phyloP scores from a whole-genome alignment of 306 rosid genomes.

The Citrullus amarus region DNA sequence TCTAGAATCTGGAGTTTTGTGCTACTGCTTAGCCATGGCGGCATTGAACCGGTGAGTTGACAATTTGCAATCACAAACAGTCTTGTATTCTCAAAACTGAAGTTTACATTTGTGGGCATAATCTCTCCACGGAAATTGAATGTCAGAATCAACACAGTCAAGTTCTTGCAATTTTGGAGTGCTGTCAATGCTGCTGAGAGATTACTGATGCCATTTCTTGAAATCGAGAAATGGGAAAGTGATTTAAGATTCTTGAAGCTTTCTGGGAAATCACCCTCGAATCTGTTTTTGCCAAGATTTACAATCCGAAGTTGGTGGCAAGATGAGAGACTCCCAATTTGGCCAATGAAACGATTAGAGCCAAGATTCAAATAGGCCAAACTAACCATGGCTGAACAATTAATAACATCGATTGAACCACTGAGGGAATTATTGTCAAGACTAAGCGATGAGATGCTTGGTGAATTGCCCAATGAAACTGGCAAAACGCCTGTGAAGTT shows the following conservation, averaged over 20 bases:
- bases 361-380: slow-evolving; percentile 35
- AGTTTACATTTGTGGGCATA: slow-evolving; percentile 19
- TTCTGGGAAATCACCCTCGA: slow-evolving; percentile 32
- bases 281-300: slow-evolving; percentile 33
- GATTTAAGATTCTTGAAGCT: slow-evolving; percentile 24
- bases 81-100: slow-evolving; percentile 27
- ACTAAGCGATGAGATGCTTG: slow-evolving; percentile 20
- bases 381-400: slow-evolving; percentile 30
- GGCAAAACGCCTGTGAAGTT: slow-evolving; percentile 22
- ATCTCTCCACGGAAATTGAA: slow-evolving; percentile 34
- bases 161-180: slow-evolving; percentile 31
- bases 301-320: slow-evolving; percentile 25
- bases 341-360: slow-evolving; percentile 30
- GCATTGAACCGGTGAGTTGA: slow-evolving; percentile 34
- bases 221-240: slow-evolving; percentile 33
- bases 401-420: slow-evolving; percentile 17
- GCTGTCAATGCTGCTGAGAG: slow-evolving; percentile 24
- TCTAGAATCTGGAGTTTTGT: slow-evolving; percentile 29
- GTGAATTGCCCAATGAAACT: slow-evolving; percentile 22
- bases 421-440: slow-evolving; percentile 36
- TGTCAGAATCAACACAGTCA: slow-evolving; percentile 35
- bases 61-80: slow-evolving; percentile 33
- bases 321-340: slow-evolving; percentile 24
- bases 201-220: slow-evolving; percentile 24
- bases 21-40: slow-evolving; percentile 34